Percentiles rank a stretch among this genome's conserved stretches.
phyloP scores from a whole-genome alignment of 2,329 filamentous ascomycete species.

The Colletotrichum spinosum region DNA sequence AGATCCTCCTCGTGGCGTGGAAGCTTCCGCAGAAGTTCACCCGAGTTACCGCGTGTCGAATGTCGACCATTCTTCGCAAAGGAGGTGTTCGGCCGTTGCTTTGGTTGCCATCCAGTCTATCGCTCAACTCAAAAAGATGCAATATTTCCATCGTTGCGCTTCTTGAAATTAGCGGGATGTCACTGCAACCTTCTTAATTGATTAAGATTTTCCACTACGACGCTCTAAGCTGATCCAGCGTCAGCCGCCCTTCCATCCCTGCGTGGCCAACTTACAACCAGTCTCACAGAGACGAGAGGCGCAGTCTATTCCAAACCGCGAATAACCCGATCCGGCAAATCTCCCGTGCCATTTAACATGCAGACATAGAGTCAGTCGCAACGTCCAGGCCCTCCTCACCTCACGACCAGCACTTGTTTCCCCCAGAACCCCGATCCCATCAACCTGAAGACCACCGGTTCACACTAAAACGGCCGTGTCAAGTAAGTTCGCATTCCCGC shows the following conservation, averaged over 20 bases:
- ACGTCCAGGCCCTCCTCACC: background rate
- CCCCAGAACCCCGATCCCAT: background rate
- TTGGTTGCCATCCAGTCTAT: background rate
- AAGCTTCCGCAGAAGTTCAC: background rate
- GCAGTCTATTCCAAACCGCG: slow-evolving; percentile 19
- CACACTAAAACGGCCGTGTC: background rate
- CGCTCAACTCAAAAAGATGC: slow-evolving; percentile 2
- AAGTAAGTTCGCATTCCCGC: background rate
- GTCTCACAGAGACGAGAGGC: slow-evolving; percentile 10
- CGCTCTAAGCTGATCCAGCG: background rate
- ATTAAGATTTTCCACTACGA: slow-evolving; percentile 14
- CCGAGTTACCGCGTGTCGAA: background rate
- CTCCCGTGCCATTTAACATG: background rate
- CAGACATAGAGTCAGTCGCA: background rate
- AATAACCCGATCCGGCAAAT: background rate
- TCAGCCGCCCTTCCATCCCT: background rate
- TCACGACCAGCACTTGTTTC: background rate
- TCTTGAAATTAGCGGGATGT: background rate
- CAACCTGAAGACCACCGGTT: slow-evolving; percentile 8
- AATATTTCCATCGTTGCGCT: background rate
- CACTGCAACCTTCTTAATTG: slow-evolving; percentile 15
- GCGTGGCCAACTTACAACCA: background rate
- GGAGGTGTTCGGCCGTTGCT: background rate
- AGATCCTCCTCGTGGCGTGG: background rate
- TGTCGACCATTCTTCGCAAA: too few relatives aligned